phyloP scores from a whole-genome alignment of 2,329 filamentous ascomycete species.

The Fusarium acutatum region DNA sequence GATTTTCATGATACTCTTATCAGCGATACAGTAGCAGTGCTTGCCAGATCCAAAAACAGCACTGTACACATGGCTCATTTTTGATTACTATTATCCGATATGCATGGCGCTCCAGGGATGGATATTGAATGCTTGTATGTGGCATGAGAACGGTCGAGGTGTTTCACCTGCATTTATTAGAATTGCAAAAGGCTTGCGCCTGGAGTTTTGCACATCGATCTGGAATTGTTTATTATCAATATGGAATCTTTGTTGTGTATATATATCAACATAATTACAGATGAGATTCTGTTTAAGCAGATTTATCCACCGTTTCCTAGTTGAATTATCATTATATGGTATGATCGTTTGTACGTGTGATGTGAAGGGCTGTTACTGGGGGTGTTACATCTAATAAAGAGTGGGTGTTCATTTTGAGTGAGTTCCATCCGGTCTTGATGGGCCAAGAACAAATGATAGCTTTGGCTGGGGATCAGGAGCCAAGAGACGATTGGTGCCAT shows the following conservation, averaged over 20 bases:
- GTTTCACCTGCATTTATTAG: conserved; percentile 31
- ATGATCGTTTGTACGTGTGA: conserved; percentile 1
- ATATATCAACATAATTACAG: not conserved
- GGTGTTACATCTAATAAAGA: conserved; percentile 8
- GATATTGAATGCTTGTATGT: not conserved
- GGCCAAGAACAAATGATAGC: not conserved
- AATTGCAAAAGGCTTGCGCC: conserved; percentile 18
- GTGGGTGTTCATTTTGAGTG: not conserved
- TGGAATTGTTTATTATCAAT: not conserved
- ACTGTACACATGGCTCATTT: not conserved
- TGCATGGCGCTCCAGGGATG: conserved; percentile 3
- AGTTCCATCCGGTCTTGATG: not conserved
- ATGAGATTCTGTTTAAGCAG: not conserved
- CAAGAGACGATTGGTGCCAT: not conserved
- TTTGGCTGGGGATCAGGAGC: too few relatives aligned
- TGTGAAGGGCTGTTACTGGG: not conserved
- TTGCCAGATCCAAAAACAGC: not conserved
- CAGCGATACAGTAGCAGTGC: not conserved
- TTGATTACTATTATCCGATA: not conserved
- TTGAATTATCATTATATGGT: not conserved
- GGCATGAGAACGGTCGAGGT: conserved; percentile 11
- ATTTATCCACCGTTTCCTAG: not conserved
- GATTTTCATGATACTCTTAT: conserved; percentile 29
- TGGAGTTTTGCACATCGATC: not conserved
- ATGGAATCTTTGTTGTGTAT: not conserved